Evolutionary conservation across 2,329 filamentous ascomycete genomes (phyloP).

Genomic region (Xylariaceae sp.): DNA sequence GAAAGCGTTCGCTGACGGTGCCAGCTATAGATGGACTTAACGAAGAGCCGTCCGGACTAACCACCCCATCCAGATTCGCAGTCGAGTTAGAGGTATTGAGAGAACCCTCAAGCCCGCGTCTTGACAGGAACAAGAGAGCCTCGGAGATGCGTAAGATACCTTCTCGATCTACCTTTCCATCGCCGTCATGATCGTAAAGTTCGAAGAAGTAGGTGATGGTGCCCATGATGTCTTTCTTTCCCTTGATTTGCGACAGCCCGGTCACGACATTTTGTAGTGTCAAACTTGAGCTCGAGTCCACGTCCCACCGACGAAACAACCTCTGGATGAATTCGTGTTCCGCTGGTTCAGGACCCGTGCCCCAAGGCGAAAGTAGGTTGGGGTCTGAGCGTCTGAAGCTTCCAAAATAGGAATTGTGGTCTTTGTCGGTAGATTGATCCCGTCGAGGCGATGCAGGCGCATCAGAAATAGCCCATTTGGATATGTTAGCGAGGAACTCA

Average conservation of each 20-base stretch:
- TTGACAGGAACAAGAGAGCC: conserved; percentile 85
- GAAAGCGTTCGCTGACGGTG: conserved; percentile 79
- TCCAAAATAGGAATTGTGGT: conserved; percentile 58
- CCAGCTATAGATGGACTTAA: conserved; percentile 46
- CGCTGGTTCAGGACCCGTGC: conserved; percentile 64
- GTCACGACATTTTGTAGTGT: conserved; percentile 90
- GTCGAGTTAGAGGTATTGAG: conserved; percentile 64
- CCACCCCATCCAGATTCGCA: conserved; percentile 47
- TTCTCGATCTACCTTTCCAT: conserved; percentile 90
- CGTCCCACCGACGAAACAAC: conserved; percentile 85
- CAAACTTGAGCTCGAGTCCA: conserved; percentile 70
- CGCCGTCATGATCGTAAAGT: conserved; percentile 88
- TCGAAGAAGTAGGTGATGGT: conserved; percentile 98
- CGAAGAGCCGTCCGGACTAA: conserved; percentile 34
- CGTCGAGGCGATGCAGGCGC: conserved; percentile 59
- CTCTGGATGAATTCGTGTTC: conserved; percentile 93
- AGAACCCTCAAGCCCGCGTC: conserved; percentile 77
- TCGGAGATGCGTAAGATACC: conserved; percentile 94
- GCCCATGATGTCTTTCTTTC: conserved; percentile 93
- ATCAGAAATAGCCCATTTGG: conserved; percentile 92
- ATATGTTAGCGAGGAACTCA: conserved; percentile 85
- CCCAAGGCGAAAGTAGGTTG: conserved; percentile 51
- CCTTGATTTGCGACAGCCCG: conserved; percentile 87
- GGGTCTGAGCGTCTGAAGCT: conserved; percentile 49
- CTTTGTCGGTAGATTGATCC: conserved; percentile 47